These are phyloP conservation scores for Tetramitus jugosus DNA, from an alignment of 208 protist genomes.

Conservation along the genomic window DNA sequence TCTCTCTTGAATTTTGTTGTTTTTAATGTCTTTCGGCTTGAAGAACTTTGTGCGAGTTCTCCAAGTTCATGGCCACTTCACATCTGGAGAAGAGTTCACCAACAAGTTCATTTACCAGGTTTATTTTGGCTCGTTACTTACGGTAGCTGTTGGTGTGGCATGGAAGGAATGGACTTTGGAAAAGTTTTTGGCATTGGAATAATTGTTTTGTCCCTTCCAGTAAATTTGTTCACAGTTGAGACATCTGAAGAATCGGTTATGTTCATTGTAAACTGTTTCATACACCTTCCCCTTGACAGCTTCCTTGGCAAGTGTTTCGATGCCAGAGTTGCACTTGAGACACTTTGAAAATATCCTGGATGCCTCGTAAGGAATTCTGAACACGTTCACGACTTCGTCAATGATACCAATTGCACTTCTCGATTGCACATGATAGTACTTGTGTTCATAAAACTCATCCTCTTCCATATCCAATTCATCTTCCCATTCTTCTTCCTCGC, in stretches of 20 bases:
- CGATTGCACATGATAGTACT: neutral
- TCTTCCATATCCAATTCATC: neutral
- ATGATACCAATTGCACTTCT: neutral
- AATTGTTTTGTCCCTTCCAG: no score
- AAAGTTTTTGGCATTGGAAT: no score
- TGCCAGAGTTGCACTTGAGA: neutral
- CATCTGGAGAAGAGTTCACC: no score
- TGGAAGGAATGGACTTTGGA: no score
- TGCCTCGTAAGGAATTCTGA: conserved; percentile 6
- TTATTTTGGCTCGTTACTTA: no score
- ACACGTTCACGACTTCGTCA: neutral
- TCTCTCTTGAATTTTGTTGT: no score
- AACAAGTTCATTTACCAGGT: no score
- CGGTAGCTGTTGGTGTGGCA: no score
- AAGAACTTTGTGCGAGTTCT: no score
- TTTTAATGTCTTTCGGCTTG: no score
- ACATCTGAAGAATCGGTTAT: conserved; percentile 1
- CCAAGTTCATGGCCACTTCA: no score
- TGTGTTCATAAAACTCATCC: neutral
- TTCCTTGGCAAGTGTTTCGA: neutral
- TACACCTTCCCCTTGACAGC: neutral
- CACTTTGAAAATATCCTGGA: neutral
- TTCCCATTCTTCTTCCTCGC: neutral
- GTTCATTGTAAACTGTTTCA: neutral
- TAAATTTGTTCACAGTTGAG: no score